Evolutionary conservation across 139 green algal species (phyloP).

Genomic region (Yamagishiella unicocca): DNA sequence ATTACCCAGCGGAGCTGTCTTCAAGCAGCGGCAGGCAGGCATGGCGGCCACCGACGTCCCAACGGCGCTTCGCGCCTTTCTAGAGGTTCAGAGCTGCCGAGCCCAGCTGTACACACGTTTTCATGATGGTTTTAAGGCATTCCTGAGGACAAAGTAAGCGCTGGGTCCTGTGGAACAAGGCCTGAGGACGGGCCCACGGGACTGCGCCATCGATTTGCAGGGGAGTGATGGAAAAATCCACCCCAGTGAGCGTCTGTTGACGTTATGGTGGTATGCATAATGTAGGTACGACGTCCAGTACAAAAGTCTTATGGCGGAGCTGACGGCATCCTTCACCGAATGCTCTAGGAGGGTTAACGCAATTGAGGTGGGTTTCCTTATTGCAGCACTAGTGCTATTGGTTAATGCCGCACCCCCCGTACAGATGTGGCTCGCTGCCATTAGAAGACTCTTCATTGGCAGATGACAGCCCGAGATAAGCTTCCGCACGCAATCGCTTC

Average conservation of each 20-base stretch:
- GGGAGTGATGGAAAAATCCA: no score
- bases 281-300: constrained; percentile 14
- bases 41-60: constrained; percentile 35
- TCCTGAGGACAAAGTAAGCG: constrained; percentile 2
- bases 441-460: no score
- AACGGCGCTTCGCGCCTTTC: constrained; percentile 2
- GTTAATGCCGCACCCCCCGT: no score
- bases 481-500: no score
- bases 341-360: constrained; percentile 27
- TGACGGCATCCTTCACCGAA: constrained; percentile 38
- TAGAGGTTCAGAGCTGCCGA: constrained; percentile 6
- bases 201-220: no score
- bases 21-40: constrained; percentile 47
- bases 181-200: no score
- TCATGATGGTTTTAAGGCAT: constrained; percentile 20
- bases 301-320: constrained; percentile 26
- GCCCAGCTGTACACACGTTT: constrained; percentile 48
- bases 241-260: no score
- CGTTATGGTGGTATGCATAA: no score
- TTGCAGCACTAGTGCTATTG: no score
- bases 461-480: no score
- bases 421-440: no score
- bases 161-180: no score
- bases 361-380: constrained; percentile 26
- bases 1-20: background rate